Percentiles rank a stretch among this genome's conserved stretches.
phyloP scores from a whole-genome alignment of 768 basidiomycete genomes.

The Tricholoma terreum region DNA sequence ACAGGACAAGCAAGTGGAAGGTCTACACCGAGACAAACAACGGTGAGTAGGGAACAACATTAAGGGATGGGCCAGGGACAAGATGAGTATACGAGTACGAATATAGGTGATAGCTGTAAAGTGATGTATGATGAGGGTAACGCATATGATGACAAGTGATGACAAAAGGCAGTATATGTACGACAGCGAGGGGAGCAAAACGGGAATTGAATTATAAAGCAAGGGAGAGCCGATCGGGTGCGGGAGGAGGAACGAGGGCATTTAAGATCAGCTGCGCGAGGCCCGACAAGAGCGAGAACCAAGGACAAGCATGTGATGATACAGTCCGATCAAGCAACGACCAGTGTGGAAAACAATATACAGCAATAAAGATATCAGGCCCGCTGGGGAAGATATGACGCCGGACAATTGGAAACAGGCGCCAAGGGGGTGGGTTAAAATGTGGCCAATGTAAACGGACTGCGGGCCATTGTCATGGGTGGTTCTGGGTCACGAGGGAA shows the following conservation, averaged over 20 bases:
- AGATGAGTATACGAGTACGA: background rate
- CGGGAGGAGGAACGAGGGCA: background rate
- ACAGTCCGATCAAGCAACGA: conserved; percentile 26
- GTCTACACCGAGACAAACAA: background rate
- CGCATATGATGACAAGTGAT: background rate
- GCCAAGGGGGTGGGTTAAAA: conserved; percentile 40
- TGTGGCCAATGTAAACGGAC: conserved; percentile 55
- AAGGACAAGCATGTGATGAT: conserved; percentile 20
- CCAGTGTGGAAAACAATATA: conserved; percentile 37
- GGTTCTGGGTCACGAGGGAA: conserved; percentile 50
- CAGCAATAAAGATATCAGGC: conserved; percentile 45
- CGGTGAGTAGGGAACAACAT: background rate
- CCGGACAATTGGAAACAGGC: conserved; percentile 7
- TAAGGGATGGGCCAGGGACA: background rate
- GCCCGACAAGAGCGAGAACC: background rate
- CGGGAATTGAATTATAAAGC: background rate
- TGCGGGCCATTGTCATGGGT: conserved; percentile 35
- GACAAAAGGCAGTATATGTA: background rate
- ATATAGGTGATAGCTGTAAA: conserved; percentile 1
- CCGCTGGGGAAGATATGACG: conserved; percentile 11
- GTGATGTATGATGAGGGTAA: conserved; percentile 1
- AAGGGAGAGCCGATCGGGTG: background rate
- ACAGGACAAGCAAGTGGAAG: background rate
- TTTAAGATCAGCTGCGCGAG: background rate
- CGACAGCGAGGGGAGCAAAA: conserved; percentile 7